phyloP scores from a whole-genome alignment of 345 rosid species.

The Acer negundo region DNA sequence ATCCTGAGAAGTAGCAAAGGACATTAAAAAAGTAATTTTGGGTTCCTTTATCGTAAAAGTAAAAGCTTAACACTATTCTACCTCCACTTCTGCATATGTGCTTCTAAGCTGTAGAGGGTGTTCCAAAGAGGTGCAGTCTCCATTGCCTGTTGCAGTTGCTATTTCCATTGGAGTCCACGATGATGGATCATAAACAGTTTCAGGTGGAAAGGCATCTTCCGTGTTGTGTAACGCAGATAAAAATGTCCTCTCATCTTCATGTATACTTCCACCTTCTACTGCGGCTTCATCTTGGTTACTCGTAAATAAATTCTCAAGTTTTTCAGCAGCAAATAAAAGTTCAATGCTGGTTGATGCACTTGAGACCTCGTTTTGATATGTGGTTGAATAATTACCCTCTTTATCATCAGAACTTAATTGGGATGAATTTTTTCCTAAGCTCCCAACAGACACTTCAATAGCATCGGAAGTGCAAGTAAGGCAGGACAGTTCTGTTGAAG shows the following conservation, averaged over 20 bases:
- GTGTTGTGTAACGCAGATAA: constrained; percentile 47
- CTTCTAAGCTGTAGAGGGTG: constrained; percentile 77
- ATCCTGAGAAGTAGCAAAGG: constrained; percentile 48
- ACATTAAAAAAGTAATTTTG: not conserved
- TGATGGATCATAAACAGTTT: constrained; percentile 58
- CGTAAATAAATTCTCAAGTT: constrained; percentile 39
- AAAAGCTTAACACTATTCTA: constrained; percentile 27
- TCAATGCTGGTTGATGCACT: constrained; percentile 32
- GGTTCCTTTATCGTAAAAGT: not conserved
- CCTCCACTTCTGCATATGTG: constrained; percentile 86
- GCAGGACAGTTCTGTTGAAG: constrained; percentile 13
- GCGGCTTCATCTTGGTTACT: constrained; percentile 34
- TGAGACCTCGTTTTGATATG: constrained; percentile 26
- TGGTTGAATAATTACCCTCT: constrained; percentile 15
- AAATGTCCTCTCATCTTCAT: constrained; percentile 54
- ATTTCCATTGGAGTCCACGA: constrained; percentile 82
- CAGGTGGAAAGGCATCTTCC: constrained; percentile 27
- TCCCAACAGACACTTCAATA: no score
- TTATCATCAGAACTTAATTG: constrained; percentile 26
- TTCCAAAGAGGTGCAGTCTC: constrained; percentile 52
- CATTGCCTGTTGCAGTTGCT: constrained; percentile 81
- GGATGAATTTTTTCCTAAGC: not conserved
- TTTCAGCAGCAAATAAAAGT: constrained; percentile 33
- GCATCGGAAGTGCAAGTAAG: not conserved
- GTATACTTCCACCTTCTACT: constrained; percentile 33